Evolutionary conservation across 139 green algal species (phyloP).

Genomic region (Coelastrella sp.): DNA sequence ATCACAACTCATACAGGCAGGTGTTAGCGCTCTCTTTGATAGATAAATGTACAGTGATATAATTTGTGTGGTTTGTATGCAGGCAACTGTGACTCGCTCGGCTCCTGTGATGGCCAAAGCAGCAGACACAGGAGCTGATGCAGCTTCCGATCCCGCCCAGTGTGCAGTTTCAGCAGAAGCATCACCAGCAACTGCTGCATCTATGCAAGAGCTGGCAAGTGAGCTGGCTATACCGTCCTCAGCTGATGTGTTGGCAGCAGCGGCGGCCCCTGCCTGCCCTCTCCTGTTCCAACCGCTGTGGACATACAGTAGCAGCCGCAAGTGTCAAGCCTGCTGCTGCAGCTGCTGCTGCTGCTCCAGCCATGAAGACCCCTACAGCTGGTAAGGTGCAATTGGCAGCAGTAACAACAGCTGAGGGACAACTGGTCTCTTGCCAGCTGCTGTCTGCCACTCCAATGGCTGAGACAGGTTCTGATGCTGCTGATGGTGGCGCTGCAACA

Average conservation of each 20-base stretch:
- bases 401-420: not conserved
- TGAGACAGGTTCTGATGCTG: slow-evolving; percentile 15
- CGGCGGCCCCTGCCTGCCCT: not conserved
- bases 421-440: no score
- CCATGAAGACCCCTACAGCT: no score
- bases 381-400: no score
- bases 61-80: not conserved
- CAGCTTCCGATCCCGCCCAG: not conserved
- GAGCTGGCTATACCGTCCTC: not conserved
- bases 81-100: slow-evolving; percentile 3
- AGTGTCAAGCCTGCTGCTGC: no score
- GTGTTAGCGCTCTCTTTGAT: not conserved
- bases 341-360: no score
- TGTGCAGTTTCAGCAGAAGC: not conserved
- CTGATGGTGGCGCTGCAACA: not conserved
- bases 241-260: not conserved
- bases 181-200: not conserved
- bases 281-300: not conserved
- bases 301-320: no score
- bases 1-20: no score
- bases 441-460: no score
- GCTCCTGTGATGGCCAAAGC: slow-evolving; percentile 29
- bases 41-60: not conserved
- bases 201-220: not conserved
- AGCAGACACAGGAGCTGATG: not conserved